Percentiles rank a stretch among this genome's conserved stretches.
Evolutionary conservation across 2,329 filamentous ascomycete genomes (phyloP).

Genomic region (Trichoderma brevicompactum): DNA sequence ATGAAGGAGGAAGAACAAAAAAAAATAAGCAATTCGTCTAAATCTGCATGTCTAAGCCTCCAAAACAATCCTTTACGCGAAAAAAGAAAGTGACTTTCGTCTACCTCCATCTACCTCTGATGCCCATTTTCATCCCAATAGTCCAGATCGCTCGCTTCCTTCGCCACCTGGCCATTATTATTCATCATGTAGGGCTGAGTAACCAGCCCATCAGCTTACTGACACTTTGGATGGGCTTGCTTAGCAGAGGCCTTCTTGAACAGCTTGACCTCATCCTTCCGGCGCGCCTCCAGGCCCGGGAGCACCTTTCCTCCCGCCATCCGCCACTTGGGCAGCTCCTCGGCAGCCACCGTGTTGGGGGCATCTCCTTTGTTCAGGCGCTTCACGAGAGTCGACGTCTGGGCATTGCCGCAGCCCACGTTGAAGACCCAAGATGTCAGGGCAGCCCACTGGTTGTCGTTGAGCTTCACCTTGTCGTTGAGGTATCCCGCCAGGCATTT

Average conservation of each 20-base stretch:
- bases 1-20: not conserved
- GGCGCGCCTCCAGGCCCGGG: conserved; percentile 47
- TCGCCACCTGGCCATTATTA: conserved; percentile 8
- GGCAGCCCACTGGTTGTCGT: conserved; percentile 58
- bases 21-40: conserved; percentile 6
- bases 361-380: conserved; percentile 51
- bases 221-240: conserved; percentile 19
- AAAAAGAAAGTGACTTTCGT: conserved; percentile 1
- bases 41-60: not conserved
- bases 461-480: conserved; percentile 34
- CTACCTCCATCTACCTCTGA: conserved; percentile 21
- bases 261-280: conserved; percentile 51
- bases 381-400: conserved; percentile 47
- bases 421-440: conserved; percentile 58
- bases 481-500: conserved; percentile 46
- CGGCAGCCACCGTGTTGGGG: conserved; percentile 46
- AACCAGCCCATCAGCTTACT: conserved; percentile 26
- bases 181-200: conserved; percentile 25
- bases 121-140: not conserved
- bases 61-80: not conserved
- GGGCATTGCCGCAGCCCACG: conserved; percentile 49
- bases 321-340: conserved; percentile 56
- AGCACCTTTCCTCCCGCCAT: conserved; percentile 46
- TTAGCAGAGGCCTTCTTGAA: conserved; percentile 21
- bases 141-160: not conserved